A percentile compares a stretch with the other conserved stretches of the same genome.
These are phyloP conservation scores for Trichoderma polysporum DNA, from an alignment of 2,329 filamentous ascomycete species.

Conservation along the genomic window DNA sequence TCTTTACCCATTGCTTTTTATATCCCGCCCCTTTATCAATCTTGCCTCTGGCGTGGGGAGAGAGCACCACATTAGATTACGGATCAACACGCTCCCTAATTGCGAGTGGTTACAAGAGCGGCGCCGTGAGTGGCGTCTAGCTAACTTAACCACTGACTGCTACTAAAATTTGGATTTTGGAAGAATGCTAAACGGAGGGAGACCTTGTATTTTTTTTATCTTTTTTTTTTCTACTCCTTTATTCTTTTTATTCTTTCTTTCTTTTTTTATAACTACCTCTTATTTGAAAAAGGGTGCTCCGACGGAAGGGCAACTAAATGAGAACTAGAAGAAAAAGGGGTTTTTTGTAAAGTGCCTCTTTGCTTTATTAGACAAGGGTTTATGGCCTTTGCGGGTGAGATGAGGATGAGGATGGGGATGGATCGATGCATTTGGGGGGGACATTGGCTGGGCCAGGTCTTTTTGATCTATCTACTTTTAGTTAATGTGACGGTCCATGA, in stretches of 20 bases:
- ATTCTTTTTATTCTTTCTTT: neutral
- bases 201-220: neutral
- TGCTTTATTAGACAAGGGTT: neutral
- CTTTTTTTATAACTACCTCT: neutral
- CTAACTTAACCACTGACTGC: neutral
- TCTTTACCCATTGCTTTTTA: neutral
- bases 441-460: slow-evolving; percentile 11
- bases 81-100: neutral
- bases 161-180: neutral
- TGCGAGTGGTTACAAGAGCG: neutral
- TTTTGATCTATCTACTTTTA: neutral
- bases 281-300: neutral
- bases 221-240: neutral
- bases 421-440: neutral
- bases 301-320: neutral
- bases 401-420: neutral
- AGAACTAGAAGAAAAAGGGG: neutral
- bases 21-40: neutral
- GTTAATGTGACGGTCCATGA: slow-evolving; percentile 11
- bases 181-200: neutral
- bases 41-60: neutral
- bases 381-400: neutral
- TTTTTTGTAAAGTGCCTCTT: neutral
- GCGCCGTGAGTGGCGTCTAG: neutral
- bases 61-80: neutral